A percentile compares a stretch with the other conserved stretches of the same genome.
These are phyloP conservation scores for Lactarius akahatsu DNA, from an alignment of 768 basidiomycete genomes.

Conservation along the genomic window DNA sequence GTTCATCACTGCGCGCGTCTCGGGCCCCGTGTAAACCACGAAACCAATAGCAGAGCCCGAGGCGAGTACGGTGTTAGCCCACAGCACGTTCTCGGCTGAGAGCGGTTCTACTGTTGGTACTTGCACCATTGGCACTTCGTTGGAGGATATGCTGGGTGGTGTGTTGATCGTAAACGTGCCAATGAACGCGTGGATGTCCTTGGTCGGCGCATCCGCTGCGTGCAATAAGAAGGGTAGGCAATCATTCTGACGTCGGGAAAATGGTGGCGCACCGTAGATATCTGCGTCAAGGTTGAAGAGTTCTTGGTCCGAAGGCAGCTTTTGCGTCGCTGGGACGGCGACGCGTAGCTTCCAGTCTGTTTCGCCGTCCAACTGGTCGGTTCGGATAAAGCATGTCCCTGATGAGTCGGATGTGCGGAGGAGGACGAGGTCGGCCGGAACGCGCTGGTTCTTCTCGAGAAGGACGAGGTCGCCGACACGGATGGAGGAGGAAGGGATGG, in stretches of 20 bases:
- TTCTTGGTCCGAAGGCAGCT: slow-evolving; percentile 56
- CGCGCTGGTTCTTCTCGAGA: slow-evolving; percentile 95
- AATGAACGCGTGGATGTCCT: slow-evolving; percentile 94
- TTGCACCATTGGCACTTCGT: slow-evolving; percentile 41
- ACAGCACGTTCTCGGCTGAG: slow-evolving; percentile 94
- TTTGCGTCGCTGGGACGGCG: slow-evolving; percentile 82
- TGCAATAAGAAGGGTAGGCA: slow-evolving; percentile 13
- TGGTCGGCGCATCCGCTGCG: slow-evolving; percentile 88
- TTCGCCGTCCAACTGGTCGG: slow-evolving; percentile 97
- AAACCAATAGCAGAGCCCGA: slow-evolving; percentile 92
- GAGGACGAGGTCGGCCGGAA: slow-evolving; percentile 91
- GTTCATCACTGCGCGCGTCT: slow-evolving; percentile 98
- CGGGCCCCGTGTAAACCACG: slow-evolving; percentile 90
- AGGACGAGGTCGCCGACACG: slow-evolving; percentile 89
- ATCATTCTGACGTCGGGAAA: slow-evolving; percentile 3
- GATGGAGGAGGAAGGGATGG: slow-evolving; percentile 83
- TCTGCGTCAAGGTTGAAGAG: slow-evolving; percentile 74
- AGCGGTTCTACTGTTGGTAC: slow-evolving; percentile 69
- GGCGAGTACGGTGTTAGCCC: slow-evolving; percentile 97
- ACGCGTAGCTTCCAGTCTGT: slow-evolving; percentile 98
- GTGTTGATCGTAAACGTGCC: slow-evolving; percentile 84
- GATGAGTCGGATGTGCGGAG: slow-evolving; percentile 84
- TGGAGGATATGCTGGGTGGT: slow-evolving; percentile 37
- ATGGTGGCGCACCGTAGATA: slow-evolving; percentile 66
- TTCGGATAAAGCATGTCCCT: slow-evolving; percentile 96